A percentile compares a stretch with the other conserved stretches of the same genome.
Evolutionary conservation across 345 rosid species (phyloP).

Genomic region (Brassica napus): Da-Ae NC_063445.1:57099001-57099500

Average conservation of each 20-base stretch:
- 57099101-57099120: not conserved
- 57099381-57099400: conserved; percentile 98
- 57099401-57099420: conserved; percentile 69
- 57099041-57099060: conserved; percentile 66
- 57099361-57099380: conserved; percentile 86
- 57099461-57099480: not conserved
- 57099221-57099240: conserved; percentile 53
- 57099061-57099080: conserved; percentile 33
- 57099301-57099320: conserved; percentile 74
- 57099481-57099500: too few species aligned
- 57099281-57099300: conserved; percentile 80
- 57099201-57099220: conserved; percentile 66
- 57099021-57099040: conserved; percentile 53
- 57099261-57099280: conserved; percentile 66
- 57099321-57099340: conserved; percentile 89
- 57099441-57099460: not conserved
- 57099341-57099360: conserved; percentile 86
- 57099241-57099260: conserved; percentile 72
- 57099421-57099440: not conserved
- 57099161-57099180: conserved; percentile 85
- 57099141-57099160: conserved; percentile 84
- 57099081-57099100: not conserved
- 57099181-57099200: conserved; percentile 62
- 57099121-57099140: conserved; percentile 40
- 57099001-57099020: conserved; percentile 57